These are phyloP conservation scores for Scalesia atractyloides DNA, from an alignment of 129 eudicot species.

Conservation along the genomic window DNA sequence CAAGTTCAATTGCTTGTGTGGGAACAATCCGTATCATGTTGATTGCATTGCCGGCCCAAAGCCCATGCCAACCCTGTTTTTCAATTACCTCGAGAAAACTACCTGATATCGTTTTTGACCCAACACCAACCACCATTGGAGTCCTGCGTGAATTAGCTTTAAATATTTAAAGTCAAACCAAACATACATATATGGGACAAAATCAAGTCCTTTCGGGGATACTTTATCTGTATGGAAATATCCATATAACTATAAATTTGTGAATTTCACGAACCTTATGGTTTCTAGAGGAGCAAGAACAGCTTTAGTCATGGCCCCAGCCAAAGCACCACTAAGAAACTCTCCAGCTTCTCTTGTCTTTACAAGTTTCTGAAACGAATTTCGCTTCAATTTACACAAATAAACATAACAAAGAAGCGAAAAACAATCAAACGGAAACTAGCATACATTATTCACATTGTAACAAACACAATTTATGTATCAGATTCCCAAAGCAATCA, in stretches of 20 bases:
- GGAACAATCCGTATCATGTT: no score
- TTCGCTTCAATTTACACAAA: constrained; percentile 1
- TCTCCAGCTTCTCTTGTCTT: constrained; percentile 83
- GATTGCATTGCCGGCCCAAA: no score
- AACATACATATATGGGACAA: background rate
- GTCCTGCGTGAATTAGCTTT: constrained; percentile 32
- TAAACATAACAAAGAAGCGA: background rate
- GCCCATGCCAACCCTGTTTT: no score
- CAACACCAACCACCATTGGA: no score
- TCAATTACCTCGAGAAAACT: no score
- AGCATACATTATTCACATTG: background rate
- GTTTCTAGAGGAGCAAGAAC: constrained; percentile 98
- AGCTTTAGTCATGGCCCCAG: constrained; percentile 99
- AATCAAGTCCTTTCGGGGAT: background rate
- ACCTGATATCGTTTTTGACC: no score
- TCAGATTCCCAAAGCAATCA: background rate
- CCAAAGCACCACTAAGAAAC: constrained; percentile 94
- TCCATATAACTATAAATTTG: background rate
- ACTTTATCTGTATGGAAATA: background rate
- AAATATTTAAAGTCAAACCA: background rate
- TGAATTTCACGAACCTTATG: constrained; percentile 51
- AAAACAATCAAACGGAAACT: background rate
- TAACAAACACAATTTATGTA: background rate
- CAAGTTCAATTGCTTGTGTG: no score
- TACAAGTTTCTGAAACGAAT: constrained; percentile 47